These are phyloP conservation scores for Plectosphaerella cucumerina DNA, from an alignment of 2,329 filamentous ascomycete species.

Conservation along the genomic window DNA sequence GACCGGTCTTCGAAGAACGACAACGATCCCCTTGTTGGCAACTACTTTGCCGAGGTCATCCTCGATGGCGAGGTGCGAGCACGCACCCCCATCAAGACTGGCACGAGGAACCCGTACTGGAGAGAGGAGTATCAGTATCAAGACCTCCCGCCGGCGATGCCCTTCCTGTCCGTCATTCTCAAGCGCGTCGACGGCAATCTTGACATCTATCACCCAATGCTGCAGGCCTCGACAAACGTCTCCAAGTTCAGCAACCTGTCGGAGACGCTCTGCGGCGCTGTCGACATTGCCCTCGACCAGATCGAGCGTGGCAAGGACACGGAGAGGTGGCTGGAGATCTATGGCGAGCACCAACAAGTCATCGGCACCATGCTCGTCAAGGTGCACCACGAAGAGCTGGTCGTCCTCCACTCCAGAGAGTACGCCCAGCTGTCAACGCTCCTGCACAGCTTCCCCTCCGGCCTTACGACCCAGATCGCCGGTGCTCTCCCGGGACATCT, in stretches of 20 bases:
- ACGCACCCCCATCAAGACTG: slow-evolving; percentile 67
- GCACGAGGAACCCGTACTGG: slow-evolving; percentile 76
- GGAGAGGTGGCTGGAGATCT: slow-evolving; percentile 84
- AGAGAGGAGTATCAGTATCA: slow-evolving; percentile 74
- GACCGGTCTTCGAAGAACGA: slow-evolving; percentile 28
- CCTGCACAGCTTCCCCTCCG: slow-evolving; percentile 78
- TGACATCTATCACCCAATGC: slow-evolving; percentile 40
- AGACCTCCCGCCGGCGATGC: slow-evolving; percentile 66
- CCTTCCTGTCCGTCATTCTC: slow-evolving; percentile 65
- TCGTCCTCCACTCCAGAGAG: slow-evolving; percentile 81
- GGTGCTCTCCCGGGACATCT: slow-evolving; percentile 74
- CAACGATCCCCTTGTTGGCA: slow-evolving; percentile 50
- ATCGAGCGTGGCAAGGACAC: slow-evolving; percentile 72
- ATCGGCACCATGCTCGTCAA: slow-evolving; percentile 84
- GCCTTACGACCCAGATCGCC: slow-evolving; percentile 80
- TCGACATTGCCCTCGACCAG: slow-evolving; percentile 80
- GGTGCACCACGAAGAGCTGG: slow-evolving; percentile 79
- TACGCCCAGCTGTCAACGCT: slow-evolving; percentile 80
- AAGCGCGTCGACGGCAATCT: slow-evolving; percentile 57
- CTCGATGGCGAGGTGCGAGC: slow-evolving; percentile 76
- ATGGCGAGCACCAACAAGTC: slow-evolving; percentile 69
- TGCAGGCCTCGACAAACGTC: slow-evolving; percentile 37
- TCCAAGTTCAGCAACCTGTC: slow-evolving; percentile 37
- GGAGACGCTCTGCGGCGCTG: slow-evolving; percentile 60
- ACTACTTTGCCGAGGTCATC: slow-evolving; percentile 76